Evolutionary conservation across 371 early-diverging fungal species (phyloP), one percentile per base, ranked within the genome.

Genomic region (Actinomortierella wolfii): DNA sequence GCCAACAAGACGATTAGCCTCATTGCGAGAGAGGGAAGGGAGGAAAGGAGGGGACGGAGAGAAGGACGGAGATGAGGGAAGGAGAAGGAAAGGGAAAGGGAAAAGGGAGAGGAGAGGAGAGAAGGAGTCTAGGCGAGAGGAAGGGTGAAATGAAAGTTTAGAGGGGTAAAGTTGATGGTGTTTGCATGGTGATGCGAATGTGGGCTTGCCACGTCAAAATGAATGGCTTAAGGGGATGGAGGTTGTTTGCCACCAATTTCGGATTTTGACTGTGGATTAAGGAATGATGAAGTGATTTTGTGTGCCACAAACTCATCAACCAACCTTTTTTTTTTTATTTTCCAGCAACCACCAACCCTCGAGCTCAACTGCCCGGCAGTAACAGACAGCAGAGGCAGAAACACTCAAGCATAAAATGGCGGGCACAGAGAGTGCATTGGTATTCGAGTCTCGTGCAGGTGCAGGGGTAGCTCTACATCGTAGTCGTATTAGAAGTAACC

Each of bases 1-100:
- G 52, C 34, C 56, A 69, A 24, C 23, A 69, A 40, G 50, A 69
- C 17, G 25, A 59, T 43, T 23, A 59, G 49, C 60, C 50, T 69
- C 69, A 69, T 66, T 13, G 23, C 9, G 2, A 39, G 29, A 18
- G n/a, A 17, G 25, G 52, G 17, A 24, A 8, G 17, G 15, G 52
- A 2, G 2, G 43, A 15, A 14, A 20, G 11, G 17, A 39, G 13
- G 51, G 29, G 17, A 51, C 17, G 40, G 1, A 18, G 34, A 49
- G 50, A n/a, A 44, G 44, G 3, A 13, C 20, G 20, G n/a, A 44
- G 44, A 44, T 5, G 44, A 20, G 13, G 5, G 4, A 3, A 13
- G 20, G n/a, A n/a, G n/a, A n/a, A n/a, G n/a, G 29, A 42, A 44
- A 17, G 8, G 17, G 14, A 51, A n/a, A 51, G 24, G 24, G 9